These are phyloP conservation scores for Diaporthe citrichinensis DNA, from an alignment of 2,329 filamentous ascomycete species.

Conservation along the genomic window DNA sequence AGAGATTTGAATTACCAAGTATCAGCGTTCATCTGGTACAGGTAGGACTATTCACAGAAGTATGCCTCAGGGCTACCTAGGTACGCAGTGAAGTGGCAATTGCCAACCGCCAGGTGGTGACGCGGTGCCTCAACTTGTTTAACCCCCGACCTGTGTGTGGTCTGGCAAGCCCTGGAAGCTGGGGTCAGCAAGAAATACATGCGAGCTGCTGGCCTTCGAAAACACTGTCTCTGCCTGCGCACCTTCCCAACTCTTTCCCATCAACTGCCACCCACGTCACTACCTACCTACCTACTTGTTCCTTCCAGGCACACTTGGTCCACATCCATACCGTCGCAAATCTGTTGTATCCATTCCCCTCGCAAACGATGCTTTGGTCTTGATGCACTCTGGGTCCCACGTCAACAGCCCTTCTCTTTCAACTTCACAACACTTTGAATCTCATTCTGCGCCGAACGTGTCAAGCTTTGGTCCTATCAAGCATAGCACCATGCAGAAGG, in stretches of 20 bases:
- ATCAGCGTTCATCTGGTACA: background rate
- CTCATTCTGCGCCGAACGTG: background rate
- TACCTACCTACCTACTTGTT: background rate
- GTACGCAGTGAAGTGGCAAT: background rate
- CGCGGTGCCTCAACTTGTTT: background rate
- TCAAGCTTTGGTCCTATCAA: background rate
- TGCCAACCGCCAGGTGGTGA: background rate
- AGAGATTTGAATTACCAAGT: background rate
- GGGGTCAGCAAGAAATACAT: background rate
- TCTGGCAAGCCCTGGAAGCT: background rate
- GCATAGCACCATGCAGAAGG: background rate
- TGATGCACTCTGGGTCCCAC: background rate
- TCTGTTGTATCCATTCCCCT: background rate
- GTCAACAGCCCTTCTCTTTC: background rate
- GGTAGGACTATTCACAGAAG: background rate
- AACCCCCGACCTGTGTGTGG: background rate
- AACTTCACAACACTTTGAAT: background rate
- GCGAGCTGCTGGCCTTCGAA: conserved; percentile 6
- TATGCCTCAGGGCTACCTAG: background rate
- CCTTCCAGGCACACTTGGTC: background rate
- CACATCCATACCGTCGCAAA: background rate
- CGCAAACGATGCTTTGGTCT: background rate
- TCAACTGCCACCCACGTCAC: background rate
- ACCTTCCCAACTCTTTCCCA: conserved; percentile 20
- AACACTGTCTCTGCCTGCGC: conserved; percentile 9